Conservation (phyloP, 192 early-diverging fungal species). For the Backusella tuberculispora region DNA sequence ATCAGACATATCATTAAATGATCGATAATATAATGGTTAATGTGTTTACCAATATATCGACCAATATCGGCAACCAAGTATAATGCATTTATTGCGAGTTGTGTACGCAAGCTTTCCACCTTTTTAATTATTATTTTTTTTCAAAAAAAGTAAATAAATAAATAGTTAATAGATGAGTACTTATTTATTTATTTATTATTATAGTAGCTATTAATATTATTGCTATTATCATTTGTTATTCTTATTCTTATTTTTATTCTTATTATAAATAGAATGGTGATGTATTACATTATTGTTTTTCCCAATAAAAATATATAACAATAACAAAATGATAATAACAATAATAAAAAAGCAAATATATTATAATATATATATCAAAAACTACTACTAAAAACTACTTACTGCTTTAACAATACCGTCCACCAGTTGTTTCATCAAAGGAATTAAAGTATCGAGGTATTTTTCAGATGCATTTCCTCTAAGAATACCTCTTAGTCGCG, state of each 20-base stretch:
- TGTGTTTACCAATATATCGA: constrained; percentile 16
- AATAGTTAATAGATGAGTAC: too few species aligned
- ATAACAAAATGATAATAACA: not conserved
- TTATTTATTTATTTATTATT: too few species aligned
- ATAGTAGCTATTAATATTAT: too few species aligned
- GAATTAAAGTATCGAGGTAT: constrained; percentile 28
- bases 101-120: constrained; percentile 42
- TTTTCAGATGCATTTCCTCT: constrained; percentile 35
- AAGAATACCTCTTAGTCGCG: constrained; percentile 35
- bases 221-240: too few species aligned
- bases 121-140: not conserved
- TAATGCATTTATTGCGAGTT: constrained; percentile 40
- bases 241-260: too few species aligned
- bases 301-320: not conserved
- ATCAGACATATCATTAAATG: constrained; percentile 40
- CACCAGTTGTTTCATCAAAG: constrained; percentile 22
- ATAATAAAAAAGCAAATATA: not conserved
- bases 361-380: not conserved
- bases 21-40: constrained; percentile 45
- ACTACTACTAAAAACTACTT: not conserved
- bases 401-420: constrained; percentile 38
- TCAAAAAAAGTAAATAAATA: too few species aligned
- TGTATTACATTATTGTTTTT: too few species aligned
- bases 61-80: constrained; percentile 40
- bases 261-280: too few species aligned